Evolutionary conservation across 345 rosid genomes (phyloP).

Genomic region (Citrus inodora): DNA sequence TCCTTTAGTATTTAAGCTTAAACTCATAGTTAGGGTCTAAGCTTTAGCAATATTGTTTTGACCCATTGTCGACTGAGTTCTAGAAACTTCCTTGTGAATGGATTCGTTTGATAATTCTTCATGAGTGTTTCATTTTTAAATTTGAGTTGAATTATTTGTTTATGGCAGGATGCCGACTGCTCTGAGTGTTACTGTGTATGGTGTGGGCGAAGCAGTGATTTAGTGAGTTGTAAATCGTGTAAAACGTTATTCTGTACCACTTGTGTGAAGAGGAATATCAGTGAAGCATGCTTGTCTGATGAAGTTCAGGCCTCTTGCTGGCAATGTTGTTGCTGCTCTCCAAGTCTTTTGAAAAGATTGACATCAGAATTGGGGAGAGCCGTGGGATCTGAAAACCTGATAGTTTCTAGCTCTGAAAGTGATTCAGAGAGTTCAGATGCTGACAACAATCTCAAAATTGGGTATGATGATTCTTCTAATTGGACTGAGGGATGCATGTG

Average conservation of each 20-base stretch:
- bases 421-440: slow-evolving; percentile 68
- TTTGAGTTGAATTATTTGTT: slow-evolving; percentile 17
- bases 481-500: background rate
- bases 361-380: slow-evolving; percentile 74
- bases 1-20: background rate
- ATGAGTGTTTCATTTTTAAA: slow-evolving; percentile 4
- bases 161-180: slow-evolving; percentile 61
- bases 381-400: slow-evolving; percentile 36
- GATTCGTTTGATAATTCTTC: background rate
- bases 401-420: slow-evolving; percentile 56
- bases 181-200: slow-evolving; percentile 79
- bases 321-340: slow-evolving; percentile 85
- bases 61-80: background rate
- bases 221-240: slow-evolving; percentile 79
- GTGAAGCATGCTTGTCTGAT: slow-evolving; percentile 62
- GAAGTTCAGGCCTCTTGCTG: slow-evolving; percentile 67
- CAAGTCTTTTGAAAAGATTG: slow-evolving; percentile 64
- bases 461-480: slow-evolving; percentile 36
- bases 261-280: slow-evolving; percentile 77
- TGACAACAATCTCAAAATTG: slow-evolving; percentile 38
- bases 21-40: background rate
- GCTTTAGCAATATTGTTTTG: background rate
- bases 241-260: slow-evolving; percentile 60
- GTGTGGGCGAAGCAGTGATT: slow-evolving; percentile 73
- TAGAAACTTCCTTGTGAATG: background rate